Evolutionary conservation across 2,329 filamentous ascomycete species (phyloP).

Genomic region (Talaromyces sp.): DNA sequence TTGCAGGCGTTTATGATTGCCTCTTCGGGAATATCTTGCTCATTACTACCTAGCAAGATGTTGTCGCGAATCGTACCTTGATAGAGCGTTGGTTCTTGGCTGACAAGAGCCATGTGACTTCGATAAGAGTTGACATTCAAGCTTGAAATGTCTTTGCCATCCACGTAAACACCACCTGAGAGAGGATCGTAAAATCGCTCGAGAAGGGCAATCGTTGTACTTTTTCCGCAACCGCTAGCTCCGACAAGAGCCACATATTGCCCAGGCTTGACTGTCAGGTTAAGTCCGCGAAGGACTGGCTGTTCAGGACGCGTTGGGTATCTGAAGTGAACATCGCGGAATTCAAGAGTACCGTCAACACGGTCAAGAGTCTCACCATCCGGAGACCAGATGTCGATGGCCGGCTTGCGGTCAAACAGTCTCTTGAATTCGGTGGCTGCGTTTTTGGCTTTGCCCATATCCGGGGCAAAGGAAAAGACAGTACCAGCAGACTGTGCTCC

Average conservation of each 20-base stretch:
- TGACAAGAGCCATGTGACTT: constrained; percentile 77
- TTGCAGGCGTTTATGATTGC: constrained; percentile 73
- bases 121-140: constrained; percentile 86
- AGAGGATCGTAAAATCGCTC: constrained; percentile 94
- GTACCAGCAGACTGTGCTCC: constrained; percentile 87
- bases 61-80: constrained; percentile 90
- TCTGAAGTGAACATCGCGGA: constrained; percentile 87
- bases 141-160: constrained; percentile 73
- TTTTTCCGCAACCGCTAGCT: constrained; percentile 92
- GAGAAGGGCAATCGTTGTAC: constrained; percentile 83
- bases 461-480: constrained; percentile 83
- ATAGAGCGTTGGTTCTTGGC: constrained; percentile 91
- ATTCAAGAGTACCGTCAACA: constrained; percentile 77
- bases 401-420: constrained; percentile 76
- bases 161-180: constrained; percentile 72
- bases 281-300: constrained; percentile 81
- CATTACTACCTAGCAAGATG: constrained; percentile 71
- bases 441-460: constrained; percentile 88
- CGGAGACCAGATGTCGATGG: constrained; percentile 75
- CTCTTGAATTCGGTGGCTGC: constrained; percentile 73
- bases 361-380: constrained; percentile 60
- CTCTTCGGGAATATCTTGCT: constrained; percentile 65
- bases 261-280: constrained; percentile 47
- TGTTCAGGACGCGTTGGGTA: constrained; percentile 90
- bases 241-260: constrained; percentile 72